A percentile compares a stretch with the other conserved stretches of the same genome.
Conservation (phyloP, 345 rosid genomes). For the Angophora floribunda region DNA sequence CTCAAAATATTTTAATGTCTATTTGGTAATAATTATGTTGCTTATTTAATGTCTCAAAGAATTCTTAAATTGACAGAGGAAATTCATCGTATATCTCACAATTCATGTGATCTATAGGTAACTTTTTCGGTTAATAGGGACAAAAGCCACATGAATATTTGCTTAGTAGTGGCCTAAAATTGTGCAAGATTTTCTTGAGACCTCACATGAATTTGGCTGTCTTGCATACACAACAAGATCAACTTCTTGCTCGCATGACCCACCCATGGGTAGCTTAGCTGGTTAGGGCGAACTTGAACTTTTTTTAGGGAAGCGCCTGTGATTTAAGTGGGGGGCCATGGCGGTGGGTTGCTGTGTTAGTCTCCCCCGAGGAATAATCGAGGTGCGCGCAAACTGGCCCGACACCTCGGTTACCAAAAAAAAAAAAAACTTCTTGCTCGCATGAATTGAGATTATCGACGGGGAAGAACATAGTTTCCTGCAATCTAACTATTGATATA, state of each 20-base stretch:
- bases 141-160: not conserved
- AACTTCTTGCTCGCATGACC: not conserved
- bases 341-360: too few relatives aligned
- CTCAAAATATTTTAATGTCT: not conserved
- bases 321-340: too few relatives aligned
- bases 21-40: not conserved
- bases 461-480: not conserved
- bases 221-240: not conserved
- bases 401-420: too few relatives aligned
- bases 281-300: too few relatives aligned
- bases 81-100: not conserved
- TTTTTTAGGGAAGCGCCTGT: too few relatives aligned
- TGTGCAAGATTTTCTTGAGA: not conserved
- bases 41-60: not conserved
- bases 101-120: not conserved
- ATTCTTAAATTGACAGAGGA: not conserved
- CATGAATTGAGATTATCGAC: not conserved
- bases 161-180: not conserved
- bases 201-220: not conserved
- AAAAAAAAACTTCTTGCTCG: not conserved
- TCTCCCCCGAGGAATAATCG: too few relatives aligned
- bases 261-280: too few relatives aligned
- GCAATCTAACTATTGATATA: not conserved
- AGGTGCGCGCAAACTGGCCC: too few relatives aligned
- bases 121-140: not conserved